A percentile compares a stretch with the other conserved stretches of the same genome.
phyloP scores from a whole-genome alignment of 371 early-diverging fungal genomes.

The Chytridium lagenaria region DNA sequence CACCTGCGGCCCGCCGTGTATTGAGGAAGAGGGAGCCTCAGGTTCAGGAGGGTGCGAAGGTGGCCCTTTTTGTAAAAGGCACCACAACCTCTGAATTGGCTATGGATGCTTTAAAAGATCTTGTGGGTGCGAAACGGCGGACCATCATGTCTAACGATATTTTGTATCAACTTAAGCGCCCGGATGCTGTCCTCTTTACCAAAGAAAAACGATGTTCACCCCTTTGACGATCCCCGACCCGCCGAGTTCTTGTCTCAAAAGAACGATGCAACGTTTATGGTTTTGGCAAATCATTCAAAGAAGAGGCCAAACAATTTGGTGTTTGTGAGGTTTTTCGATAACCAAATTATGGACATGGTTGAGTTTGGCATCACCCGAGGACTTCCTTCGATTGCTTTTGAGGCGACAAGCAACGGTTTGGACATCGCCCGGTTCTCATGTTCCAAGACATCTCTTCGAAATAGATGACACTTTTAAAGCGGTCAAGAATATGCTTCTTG shows the following conservation, averaged over 20 bases:
- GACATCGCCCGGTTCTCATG: conserved; percentile 86
- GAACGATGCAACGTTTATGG: conserved; percentile 91
- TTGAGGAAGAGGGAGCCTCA: conserved; percentile 84
- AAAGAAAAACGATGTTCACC: conserved; percentile 95
- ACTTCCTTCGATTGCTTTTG: conserved; percentile 72
- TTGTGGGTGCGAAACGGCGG: conserved; percentile 50
- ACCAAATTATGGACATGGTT: conserved; percentile 93
- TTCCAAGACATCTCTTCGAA: conserved; percentile 92
- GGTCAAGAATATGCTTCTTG: conserved; percentile 84
- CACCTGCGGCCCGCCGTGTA: conserved; percentile 63
- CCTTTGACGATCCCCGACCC: conserved; percentile 92
- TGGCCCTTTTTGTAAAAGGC: conserved; percentile 85
- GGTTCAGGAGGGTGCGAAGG: conserved; percentile 88
- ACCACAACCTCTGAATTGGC: conserved; percentile 86
- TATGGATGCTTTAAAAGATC: conserved; percentile 83
- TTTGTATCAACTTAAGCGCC: conserved; percentile 89
- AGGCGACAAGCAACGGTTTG: conserved; percentile 80
- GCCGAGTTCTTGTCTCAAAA: conserved; percentile 93
- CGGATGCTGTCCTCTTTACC: conserved; percentile 84
- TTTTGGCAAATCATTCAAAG: conserved; percentile 91
- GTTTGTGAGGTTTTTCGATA: conserved; percentile 89
- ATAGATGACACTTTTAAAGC: conserved; percentile 69
- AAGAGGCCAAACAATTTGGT: conserved; percentile 95
- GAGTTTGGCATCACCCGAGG: conserved; percentile 85
- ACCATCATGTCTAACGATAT: not conserved